Percentiles rank a stretch among this genome's conserved stretches.
Conservation (phyloP, 352 stramenopile species). For the Globisporangium cystogenes region DNA sequence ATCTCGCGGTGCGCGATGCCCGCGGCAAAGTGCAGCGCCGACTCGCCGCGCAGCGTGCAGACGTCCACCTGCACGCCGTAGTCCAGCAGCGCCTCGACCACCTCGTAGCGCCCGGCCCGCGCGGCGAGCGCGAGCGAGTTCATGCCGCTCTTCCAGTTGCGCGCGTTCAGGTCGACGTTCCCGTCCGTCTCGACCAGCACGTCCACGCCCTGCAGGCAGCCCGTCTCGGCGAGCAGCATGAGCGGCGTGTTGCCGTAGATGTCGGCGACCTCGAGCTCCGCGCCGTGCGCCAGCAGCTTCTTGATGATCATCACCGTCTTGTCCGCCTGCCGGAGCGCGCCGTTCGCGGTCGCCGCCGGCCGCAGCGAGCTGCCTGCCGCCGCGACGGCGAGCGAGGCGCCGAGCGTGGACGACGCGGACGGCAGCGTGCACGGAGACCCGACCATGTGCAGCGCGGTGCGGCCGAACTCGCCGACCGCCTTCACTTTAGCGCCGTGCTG, state of each 20-base stretch:
- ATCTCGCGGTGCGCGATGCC: conserved; percentile 52
- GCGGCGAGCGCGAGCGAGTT: conserved; percentile 68
- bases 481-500: conserved; percentile 83
- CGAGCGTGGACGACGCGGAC: conserved; percentile 26
- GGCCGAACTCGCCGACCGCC: conserved; percentile 57
- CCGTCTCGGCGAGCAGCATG: conserved; percentile 73
- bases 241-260: conserved; percentile 81
- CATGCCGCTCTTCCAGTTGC: conserved; percentile 81
- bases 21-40: conserved; percentile 76
- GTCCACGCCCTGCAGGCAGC: conserved; percentile 66
- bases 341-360: conserved; percentile 11
- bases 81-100: conserved; percentile 80
- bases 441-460: conserved; percentile 76
- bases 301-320: conserved; percentile 77
- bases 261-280: conserved; percentile 55
- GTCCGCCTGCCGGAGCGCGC: conserved; percentile 36
- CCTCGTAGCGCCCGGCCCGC: conserved; percentile 51
- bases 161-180: conserved; percentile 64
- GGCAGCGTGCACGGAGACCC: conserved; percentile 60
- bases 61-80: conserved; percentile 72
- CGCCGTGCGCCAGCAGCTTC: conserved; percentile 74
- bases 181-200: conserved; percentile 63
- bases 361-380: conserved; percentile 11
- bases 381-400: not conserved
- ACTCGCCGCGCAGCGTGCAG: conserved; percentile 58